A percentile compares a stretch with the other conserved stretches of the same genome.
phyloP scores from a whole-genome alignment of 345 rosid species.

The Sapria himalayana region DNA sequence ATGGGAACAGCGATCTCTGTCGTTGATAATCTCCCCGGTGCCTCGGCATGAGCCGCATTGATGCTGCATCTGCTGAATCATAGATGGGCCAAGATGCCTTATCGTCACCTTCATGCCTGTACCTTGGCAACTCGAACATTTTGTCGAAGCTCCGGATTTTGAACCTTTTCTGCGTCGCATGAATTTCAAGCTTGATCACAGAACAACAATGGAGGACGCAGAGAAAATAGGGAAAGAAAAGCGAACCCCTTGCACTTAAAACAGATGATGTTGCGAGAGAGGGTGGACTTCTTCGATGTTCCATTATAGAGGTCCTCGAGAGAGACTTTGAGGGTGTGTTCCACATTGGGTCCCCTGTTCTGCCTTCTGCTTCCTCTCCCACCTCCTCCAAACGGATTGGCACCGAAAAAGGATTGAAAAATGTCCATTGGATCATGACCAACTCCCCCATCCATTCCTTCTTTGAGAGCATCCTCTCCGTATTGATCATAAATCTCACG shows the following conservation, averaged over 20 bases:
- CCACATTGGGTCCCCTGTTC: constrained; percentile 78
- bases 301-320: constrained; percentile 73
- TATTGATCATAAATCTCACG: constrained; percentile 65
- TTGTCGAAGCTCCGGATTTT: constrained; percentile 19
- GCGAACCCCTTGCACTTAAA: constrained; percentile 80
- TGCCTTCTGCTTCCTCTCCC: constrained; percentile 80
- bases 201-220: too few relatives aligned
- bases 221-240: too few relatives aligned
- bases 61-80: constrained; percentile 29
- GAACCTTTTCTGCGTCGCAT: constrained; percentile 15
- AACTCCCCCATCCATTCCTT: constrained; percentile 71
- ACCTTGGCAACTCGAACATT: constrained; percentile 21
- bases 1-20: constrained; percentile 18
- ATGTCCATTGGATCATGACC: constrained; percentile 66
- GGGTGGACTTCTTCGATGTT: constrained; percentile 61
- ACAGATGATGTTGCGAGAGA: constrained; percentile 56
- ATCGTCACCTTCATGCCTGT: constrained; percentile 22
- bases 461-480: constrained; percentile 75
- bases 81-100: constrained; percentile 20
- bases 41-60: constrained; percentile 23
- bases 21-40: constrained; percentile 19
- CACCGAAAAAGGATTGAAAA: constrained; percentile 62
- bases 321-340: constrained; percentile 74
- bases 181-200: too few relatives aligned
- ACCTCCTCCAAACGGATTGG: constrained; percentile 58